Conservation (phyloP, 2,329 filamentous ascomycete genomes). For the Sclerotinia subarctica region DNA sequence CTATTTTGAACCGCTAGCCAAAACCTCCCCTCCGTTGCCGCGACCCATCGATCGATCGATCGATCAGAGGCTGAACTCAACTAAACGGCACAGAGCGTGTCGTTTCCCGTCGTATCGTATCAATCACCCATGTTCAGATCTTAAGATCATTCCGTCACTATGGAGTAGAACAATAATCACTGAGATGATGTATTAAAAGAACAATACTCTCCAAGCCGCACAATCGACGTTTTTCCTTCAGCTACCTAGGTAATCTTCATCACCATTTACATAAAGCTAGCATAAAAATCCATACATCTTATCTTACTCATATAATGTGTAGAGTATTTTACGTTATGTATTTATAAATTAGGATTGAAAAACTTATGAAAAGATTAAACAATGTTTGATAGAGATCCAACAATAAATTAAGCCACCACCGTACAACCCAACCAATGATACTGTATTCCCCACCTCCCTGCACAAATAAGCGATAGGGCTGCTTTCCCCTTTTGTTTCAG, state of each 20-base stretch:
- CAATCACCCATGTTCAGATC: not conserved
- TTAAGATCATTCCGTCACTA: not conserved
- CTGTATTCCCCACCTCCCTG: not conserved
- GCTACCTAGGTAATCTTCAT: not conserved
- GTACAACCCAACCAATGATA: not conserved
- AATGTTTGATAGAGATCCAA: not conserved
- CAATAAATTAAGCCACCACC: not conserved
- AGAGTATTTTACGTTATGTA: not conserved
- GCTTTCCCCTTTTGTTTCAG: constrained; percentile 1
- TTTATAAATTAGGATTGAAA: not conserved
- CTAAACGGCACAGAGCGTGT: not conserved
- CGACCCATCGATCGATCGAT: not conserved
- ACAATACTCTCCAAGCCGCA: no score
- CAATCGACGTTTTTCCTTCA: not conserved
- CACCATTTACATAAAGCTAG: not conserved
- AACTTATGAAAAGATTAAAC: not conserved
- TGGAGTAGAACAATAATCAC: not conserved
- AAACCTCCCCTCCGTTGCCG: not conserved
- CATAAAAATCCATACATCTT: not conserved
- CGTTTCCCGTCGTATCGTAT: not conserved
- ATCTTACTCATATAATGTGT: not conserved
- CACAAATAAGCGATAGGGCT: constrained; percentile 15
- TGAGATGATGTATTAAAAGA: no score
- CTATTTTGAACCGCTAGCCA: not conserved
- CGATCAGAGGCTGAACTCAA: not conserved